Evolutionary conservation across 164 flowering plant genomes (phyloP).

Genomic region (Annona squamosa): DNA sequence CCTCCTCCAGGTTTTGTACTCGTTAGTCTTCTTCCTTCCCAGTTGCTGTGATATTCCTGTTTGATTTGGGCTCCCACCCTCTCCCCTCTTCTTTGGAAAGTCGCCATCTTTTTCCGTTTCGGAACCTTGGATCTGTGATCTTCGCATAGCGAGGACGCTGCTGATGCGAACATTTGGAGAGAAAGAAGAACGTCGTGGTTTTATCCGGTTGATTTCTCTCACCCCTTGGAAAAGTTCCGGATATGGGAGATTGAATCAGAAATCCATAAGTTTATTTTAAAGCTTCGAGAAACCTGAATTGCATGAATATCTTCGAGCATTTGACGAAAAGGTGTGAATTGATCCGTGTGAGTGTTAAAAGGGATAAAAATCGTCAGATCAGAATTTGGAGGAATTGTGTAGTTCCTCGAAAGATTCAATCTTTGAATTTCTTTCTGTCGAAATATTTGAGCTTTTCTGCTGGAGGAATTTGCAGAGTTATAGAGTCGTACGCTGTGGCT

Average conservation of each 20-base stretch:
- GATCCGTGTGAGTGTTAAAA: too few relatives aligned
- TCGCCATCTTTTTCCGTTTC: neutral
- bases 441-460: neutral
- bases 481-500: neutral
- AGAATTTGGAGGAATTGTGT: too few relatives aligned
- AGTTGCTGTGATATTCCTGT: neutral
- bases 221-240: neutral
- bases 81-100: neutral
- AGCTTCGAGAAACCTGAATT: neutral
- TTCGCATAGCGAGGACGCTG: neutral
- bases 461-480: neutral
- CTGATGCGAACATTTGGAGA: neutral
- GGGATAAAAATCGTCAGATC: too few relatives aligned
- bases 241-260: neutral
- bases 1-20: conserved; percentile 98
- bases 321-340: neutral
- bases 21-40: conserved; percentile 43
- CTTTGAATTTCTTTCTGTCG: neutral
- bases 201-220: neutral
- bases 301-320: neutral
- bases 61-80: neutral
- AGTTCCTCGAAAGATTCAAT: neutral
- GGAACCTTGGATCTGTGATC: neutral
- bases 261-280: neutral
- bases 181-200: neutral